These are phyloP conservation scores for Xylariales sp. DNA, from an alignment of 2,329 filamentous ascomycete species.

Conservation along the genomic window DNA sequence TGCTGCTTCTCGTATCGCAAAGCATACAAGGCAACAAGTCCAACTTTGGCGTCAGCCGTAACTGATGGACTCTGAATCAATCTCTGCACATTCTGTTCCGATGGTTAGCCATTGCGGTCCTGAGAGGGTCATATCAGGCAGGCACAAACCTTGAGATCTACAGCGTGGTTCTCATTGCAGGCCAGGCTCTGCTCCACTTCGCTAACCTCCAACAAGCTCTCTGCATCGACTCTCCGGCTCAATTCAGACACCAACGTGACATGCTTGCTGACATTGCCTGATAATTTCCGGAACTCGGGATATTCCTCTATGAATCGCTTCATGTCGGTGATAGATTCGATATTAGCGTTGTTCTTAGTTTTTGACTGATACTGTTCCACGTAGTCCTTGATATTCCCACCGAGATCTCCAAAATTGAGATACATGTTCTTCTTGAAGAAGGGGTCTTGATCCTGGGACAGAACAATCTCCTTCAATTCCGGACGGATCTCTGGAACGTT, in stretches of 20 bases:
- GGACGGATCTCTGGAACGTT: constrained; percentile 79
- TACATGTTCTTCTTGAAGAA: constrained; percentile 99
- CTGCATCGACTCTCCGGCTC: constrained; percentile 78
- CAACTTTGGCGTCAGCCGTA: constrained; percentile 76
- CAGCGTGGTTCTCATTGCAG: constrained; percentile 91
- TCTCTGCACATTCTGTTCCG: constrained; percentile 68
- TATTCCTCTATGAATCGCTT: constrained; percentile 99
- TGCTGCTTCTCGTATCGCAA: constrained; percentile 86
- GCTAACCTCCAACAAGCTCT: constrained; percentile 90
- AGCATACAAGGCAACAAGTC: constrained; percentile 89
- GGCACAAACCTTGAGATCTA: constrained; percentile 74
- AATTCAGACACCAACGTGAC: constrained; percentile 94
- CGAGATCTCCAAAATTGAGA: constrained; percentile 92
- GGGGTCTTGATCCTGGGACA: constrained; percentile 94
- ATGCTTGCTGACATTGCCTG: constrained; percentile 97
- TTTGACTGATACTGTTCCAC: constrained; percentile 97
- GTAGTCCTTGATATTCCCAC: constrained; percentile 96
- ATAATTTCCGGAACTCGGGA: constrained; percentile 93
- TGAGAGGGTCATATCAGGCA: too few species aligned
- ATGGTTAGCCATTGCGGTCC: too few species aligned
- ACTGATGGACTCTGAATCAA: constrained; percentile 79
- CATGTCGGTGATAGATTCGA: constrained; percentile 97
- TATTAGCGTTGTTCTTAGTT: constrained; percentile 92
- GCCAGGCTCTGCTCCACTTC: constrained; percentile 95
- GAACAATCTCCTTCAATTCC: constrained; percentile 87